A percentile compares a stretch with the other conserved stretches of the same genome.
Evolutionary conservation across 805 yeast species (phyloP).

Genomic region (Saturnispora sanitii): DNA sequence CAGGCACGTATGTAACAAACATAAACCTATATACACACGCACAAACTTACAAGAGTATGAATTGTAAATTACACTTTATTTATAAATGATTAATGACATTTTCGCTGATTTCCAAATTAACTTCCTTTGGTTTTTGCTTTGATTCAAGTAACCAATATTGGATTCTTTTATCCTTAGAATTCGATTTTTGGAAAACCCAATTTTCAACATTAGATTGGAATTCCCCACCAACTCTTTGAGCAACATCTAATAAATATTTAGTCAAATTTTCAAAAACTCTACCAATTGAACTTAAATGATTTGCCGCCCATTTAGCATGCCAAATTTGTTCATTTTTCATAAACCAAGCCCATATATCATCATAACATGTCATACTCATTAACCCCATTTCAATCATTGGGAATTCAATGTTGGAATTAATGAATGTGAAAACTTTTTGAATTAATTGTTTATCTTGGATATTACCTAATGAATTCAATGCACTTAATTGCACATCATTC

Average conservation of each 20-base stretch:
- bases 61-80: neutral
- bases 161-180: constrained; percentile 16
- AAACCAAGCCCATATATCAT: constrained; percentile 44
- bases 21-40: too few relatives aligned
- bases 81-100: constrained; percentile 1
- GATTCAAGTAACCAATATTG: constrained; percentile 16
- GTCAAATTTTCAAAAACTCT: constrained; percentile 37
- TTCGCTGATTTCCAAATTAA: constrained; percentile 6
- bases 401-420: constrained; percentile 46
- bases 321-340: constrained; percentile 3
- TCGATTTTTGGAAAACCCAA: constrained; percentile 17
- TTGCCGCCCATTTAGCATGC: constrained; percentile 6
- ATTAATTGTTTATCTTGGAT: constrained; percentile 36
- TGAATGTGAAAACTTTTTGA: constrained; percentile 46
- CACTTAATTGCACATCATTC: constrained; percentile 42
- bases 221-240: constrained; percentile 9
- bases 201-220: constrained; percentile 13
- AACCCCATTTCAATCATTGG: constrained; percentile 46
- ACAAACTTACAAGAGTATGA: too few relatives aligned
- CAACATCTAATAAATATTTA: constrained; percentile 30
- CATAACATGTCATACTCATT: constrained; percentile 27
- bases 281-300: constrained; percentile 8
- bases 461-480: constrained; percentile 47
- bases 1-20: too few relatives aligned
- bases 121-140: constrained; percentile 15